Conservation (phyloP, 805 yeast genomes). For the Wickerhamiella musiphila region DNA sequence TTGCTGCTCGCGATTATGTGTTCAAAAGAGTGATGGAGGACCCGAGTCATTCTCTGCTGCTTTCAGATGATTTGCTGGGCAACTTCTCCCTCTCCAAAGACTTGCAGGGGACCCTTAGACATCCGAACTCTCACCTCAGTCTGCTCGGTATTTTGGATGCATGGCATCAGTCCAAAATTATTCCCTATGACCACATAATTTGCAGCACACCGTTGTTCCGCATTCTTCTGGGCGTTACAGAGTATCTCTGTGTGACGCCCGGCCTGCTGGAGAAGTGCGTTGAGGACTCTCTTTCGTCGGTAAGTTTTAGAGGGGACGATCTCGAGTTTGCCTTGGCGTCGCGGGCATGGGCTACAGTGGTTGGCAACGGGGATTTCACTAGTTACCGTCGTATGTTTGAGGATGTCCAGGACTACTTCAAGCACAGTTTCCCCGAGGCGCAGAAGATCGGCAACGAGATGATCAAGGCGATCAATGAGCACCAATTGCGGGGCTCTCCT, state of each 20-base stretch:
- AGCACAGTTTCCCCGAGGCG: slow-evolving; percentile 79
- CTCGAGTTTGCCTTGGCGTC: slow-evolving; percentile 86
- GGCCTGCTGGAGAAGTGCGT: slow-evolving; percentile 68
- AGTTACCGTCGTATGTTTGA: slow-evolving; percentile 59
- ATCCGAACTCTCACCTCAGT: slow-evolving; percentile 78
- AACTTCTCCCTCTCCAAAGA: slow-evolving; percentile 59
- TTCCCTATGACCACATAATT: slow-evolving; percentile 92
- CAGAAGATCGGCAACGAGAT: slow-evolving; percentile 79
- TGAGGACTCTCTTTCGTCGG: slow-evolving; percentile 47
- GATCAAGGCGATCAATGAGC: slow-evolving; percentile 31
- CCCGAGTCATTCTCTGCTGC: slow-evolving; percentile 37
- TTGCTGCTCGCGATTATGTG: slow-evolving; percentile 53
- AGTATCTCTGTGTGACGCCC: slow-evolving; percentile 74
- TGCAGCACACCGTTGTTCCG: slow-evolving; percentile 90
- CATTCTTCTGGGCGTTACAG: slow-evolving; percentile 85
- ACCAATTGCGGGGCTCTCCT: no score
- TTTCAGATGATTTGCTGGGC: slow-evolving; percentile 67
- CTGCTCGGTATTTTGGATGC: slow-evolving; percentile 82
- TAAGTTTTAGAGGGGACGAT: slow-evolving; percentile 71
- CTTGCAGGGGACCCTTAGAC: slow-evolving; percentile 32
- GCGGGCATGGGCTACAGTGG: slow-evolving; percentile 68
- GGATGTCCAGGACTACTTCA: slow-evolving; percentile 64
- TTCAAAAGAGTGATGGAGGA: slow-evolving; percentile 42
- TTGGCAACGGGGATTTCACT: slow-evolving; percentile 55
- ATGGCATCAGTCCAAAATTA: slow-evolving; percentile 71